phyloP scores from a whole-genome alignment of 306 rosid genomes.

The Arachis stenosperma region DNA sequence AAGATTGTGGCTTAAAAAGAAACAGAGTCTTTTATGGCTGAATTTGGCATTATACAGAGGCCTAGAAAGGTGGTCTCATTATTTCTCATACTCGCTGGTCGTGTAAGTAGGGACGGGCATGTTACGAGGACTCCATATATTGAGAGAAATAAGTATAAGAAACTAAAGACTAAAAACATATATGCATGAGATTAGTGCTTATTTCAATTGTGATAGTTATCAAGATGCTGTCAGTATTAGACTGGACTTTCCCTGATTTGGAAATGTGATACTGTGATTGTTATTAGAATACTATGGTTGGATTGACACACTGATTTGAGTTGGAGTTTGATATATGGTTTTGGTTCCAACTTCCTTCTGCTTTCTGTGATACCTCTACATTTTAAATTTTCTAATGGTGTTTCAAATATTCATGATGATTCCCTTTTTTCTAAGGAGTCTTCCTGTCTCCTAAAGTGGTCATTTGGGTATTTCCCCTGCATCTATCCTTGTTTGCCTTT shows the following conservation, averaged over 20 bases:
- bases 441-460: neutral
- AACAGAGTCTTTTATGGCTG: conserved; percentile 4
- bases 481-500: neutral
- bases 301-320: no score
- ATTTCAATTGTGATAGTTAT: conserved; percentile 11
- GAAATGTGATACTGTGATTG: neutral
- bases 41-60: conserved; percentile 2
- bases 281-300: neutral
- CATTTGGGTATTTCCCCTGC: conserved; percentile 4
- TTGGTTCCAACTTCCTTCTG: neutral
- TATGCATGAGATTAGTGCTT: neutral
- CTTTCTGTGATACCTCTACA: conserved; percentile 11
- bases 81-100: conserved; percentile 18
- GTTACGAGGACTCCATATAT: neutral
- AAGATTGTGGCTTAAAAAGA: conserved; percentile 9
- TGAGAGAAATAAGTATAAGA: conserved; percentile 9
- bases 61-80: conserved; percentile 3
- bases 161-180: neutral
- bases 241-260: conserved; percentile 1
- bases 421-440: neutral
- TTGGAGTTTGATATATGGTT: neutral
- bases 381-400: neutral
- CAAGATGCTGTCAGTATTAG: neutral
- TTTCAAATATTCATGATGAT: neutral
- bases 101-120: neutral